Conservation (phyloP, 805 yeast species). For the Starmerella bombi region DNA sequence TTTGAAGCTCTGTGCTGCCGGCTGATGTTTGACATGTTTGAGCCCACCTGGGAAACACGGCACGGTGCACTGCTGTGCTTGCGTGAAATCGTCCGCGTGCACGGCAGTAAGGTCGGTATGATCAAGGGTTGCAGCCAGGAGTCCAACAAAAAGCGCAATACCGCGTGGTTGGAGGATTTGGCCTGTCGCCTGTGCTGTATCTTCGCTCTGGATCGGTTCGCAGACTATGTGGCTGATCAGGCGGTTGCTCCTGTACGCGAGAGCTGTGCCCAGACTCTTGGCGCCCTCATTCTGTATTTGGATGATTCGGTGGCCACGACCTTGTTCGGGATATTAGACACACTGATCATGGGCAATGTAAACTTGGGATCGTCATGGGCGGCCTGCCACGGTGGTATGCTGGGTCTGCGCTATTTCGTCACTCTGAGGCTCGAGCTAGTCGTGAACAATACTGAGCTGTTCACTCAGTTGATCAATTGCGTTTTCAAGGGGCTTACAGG, state of each 20-base stretch:
- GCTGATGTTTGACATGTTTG: constrained; percentile 62
- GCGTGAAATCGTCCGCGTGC: constrained; percentile 70
- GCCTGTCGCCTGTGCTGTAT: constrained; percentile 73
- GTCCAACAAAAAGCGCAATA: constrained; percentile 56
- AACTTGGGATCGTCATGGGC: constrained; percentile 64
- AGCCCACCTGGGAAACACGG: constrained; percentile 83
- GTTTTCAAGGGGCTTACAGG: constrained; percentile 71
- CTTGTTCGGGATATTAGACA: constrained; percentile 52
- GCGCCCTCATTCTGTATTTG: constrained; percentile 72
- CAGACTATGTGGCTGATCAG: constrained; percentile 93
- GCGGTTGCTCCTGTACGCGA: constrained; percentile 98
- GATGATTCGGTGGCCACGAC: constrained; percentile 43
- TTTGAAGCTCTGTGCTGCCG: constrained; percentile 86
- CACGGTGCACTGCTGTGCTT: constrained; percentile 93
- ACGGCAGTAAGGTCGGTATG: constrained; percentile 78
- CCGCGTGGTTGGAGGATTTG: constrained; percentile 67
- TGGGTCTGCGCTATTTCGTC: constrained; percentile 83
- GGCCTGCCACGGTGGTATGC: constrained; percentile 95
- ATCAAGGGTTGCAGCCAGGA: constrained; percentile 44
- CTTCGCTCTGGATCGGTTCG: constrained; percentile 87
- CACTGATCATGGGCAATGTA: constrained; percentile 44
- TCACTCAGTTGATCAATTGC: constrained; percentile 65
- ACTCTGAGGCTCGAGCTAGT: constrained; percentile 76
- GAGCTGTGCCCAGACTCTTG: constrained; percentile 87
- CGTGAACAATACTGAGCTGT: constrained; percentile 39